Evolutionary conservation across 1,139 yeast species (phyloP), one percentile per base, ranked within the genome.

Genomic region (Pichia sp.): DNA sequence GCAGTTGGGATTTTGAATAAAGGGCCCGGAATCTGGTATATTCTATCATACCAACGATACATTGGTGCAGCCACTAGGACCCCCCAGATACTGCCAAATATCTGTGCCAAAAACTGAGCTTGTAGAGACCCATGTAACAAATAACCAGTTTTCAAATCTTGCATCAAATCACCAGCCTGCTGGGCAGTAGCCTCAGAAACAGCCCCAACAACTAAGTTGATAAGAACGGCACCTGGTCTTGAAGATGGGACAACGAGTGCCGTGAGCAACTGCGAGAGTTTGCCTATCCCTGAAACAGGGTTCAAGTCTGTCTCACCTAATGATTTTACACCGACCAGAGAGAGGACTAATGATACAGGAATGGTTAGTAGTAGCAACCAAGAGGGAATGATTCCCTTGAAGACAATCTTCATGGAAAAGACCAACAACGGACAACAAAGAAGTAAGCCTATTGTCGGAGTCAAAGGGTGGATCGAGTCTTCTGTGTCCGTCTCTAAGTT

Each of bases 161-260:
- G 98, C 96, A 91, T 88, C 64, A 93, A 74, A 70, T 93, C 99
- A 16, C 99, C 99, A 0, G 98, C 97, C 69, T 93, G 99, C 69
- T 93, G 98, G 2, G 99, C 97, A 7, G 99, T 98, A 0, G 99
- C 98, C 70, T 93, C 99, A 0, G 98, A 95, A 34, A 93, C 84
- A 7, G 96, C 98, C 16, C 99, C 99, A 3, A 98, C 96, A 2
- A 93, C 85, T 51, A 93, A 73, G 65, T 93, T 93, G 48, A 90
- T 83, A 41, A 93, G 72, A 3, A 93, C 87, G 16, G 88, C 81
- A 1, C 95, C 90, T 1, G 96, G 95, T 30, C 48, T 45, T 1
- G 49, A 23, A 56, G 85, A 87, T 1, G 97, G 96, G n/a, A 90
- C 76, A 4, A 91, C 76, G 8, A 87, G 65, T 0, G 97, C 96